These are phyloP conservation scores for Cyclocybe aegerita DNA, from an alignment of 768 basidiomycete species.

Conservation along the genomic window DNA sequence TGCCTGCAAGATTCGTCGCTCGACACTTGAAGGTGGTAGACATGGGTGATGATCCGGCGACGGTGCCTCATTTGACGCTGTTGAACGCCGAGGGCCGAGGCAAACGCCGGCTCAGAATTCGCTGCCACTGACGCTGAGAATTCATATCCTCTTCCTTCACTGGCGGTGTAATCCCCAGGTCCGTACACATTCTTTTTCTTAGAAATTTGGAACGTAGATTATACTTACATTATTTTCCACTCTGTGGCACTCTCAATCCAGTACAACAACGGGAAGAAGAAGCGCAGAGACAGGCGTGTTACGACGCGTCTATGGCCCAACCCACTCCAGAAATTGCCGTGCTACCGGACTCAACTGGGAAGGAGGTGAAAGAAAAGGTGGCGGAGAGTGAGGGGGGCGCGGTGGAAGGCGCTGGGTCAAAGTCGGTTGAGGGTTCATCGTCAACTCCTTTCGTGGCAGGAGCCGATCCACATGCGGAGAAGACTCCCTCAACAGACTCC, in stretches of 20 bases:
- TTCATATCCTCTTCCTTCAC: slow-evolving; percentile 29
- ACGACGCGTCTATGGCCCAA: slow-evolving; percentile 82
- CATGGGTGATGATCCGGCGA: slow-evolving; percentile 8
- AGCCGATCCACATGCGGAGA: slow-evolving; percentile 20
- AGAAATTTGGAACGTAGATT: neutral
- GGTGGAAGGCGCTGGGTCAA: slow-evolving; percentile 19
- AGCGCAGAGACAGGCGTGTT: slow-evolving; percentile 52
- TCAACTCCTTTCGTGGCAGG: slow-evolving; percentile 20
- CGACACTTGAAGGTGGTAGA: neutral
- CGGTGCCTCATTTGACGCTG: slow-evolving; percentile 7
- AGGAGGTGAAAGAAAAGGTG: slow-evolving; percentile 34
- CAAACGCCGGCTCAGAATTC: slow-evolving; percentile 16
- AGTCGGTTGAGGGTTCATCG: slow-evolving; percentile 16
- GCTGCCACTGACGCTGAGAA: slow-evolving; percentile 19
- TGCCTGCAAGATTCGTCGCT: neutral
- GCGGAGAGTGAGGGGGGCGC: slow-evolving; percentile 24
- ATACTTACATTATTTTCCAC: slow-evolving; percentile 3
- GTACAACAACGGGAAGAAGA: slow-evolving; percentile 28
- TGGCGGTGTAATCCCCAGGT: slow-evolving; percentile 41
- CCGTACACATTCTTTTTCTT: slow-evolving; percentile 1
- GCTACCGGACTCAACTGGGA: slow-evolving; percentile 43
- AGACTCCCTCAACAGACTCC: slow-evolving; percentile 24
- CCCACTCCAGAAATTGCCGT: slow-evolving; percentile 47
- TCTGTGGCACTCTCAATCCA: slow-evolving; percentile 9
- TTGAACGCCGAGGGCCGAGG: slow-evolving; percentile 19